Evolutionary conservation across 495 filamentous ascomycete species (phyloP).

Genomic region (Neurospora sp.): DNA sequence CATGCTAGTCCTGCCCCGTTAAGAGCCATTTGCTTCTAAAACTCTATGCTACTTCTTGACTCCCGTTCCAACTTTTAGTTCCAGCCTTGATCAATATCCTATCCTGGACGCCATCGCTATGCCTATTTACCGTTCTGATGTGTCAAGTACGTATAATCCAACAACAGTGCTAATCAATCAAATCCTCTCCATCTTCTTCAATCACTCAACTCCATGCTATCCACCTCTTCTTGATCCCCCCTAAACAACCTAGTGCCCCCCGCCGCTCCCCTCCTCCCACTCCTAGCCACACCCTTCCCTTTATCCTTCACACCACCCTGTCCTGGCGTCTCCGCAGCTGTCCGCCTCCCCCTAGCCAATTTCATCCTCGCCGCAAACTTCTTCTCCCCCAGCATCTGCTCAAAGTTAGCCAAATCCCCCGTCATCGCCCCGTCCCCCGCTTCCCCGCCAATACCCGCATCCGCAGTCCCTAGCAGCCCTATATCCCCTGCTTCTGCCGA

Average conservation of each 20-base stretch:
- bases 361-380: constrained; percentile 15
- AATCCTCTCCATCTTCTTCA: constrained; percentile 2
- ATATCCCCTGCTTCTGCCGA: constrained; percentile 35
- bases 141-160: neutral
- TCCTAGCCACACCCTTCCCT: constrained; percentile 15
- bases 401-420: constrained; percentile 28
- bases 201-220: constrained; percentile 20
- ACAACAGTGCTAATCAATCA: neutral
- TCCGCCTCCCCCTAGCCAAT: constrained; percentile 8
- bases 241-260: neutral
- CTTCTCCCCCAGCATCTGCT: constrained; percentile 18
- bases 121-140: neutral
- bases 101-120: neutral
- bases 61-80: neutral
- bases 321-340: neutral
- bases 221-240: neutral
- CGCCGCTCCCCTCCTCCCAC: neutral
- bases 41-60: neutral
- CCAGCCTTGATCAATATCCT: neutral
- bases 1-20: neutral
- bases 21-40: neutral
- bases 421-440: neutral
- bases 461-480: constrained; percentile 2
- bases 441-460: neutral
- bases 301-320: constrained; percentile 9